Base-by-base conservation (phyloP, 805 yeast genomes). In the Wickerhamiella sergipiensis region DNA sequence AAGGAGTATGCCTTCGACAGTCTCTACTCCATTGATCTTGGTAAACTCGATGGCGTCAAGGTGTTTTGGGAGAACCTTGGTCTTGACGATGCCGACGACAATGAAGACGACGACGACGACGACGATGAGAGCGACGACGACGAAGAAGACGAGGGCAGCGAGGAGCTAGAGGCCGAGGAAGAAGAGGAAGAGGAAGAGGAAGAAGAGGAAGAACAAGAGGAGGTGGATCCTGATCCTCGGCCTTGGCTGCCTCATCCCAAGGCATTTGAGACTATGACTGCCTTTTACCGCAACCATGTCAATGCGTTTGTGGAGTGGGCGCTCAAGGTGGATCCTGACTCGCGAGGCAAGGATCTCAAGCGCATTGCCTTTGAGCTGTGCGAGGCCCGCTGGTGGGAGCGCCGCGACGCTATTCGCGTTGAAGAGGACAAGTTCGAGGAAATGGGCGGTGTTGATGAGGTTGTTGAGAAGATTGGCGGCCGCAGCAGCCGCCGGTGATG, bases 221-320 rank as follows among this genome's bases (percentile, higher is more conserved):
- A 77, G 54, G 80, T 79, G 45, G 85, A 79, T 55, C 77, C 82
- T 58, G 98, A 90, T 66, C 84, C 83, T 45, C 78, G 95, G 64
- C 96, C 98, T 17, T 90, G 95, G 95, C 74, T 90, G 50, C 97
- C 97, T 46, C 97, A 89, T 64, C 98, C 98, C 36, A 88, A 89
- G 62, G 82, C 95, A 6, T 92, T 90, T 61, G 97, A 90, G 69
- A 69, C 78, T 1, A 71, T 90, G 53, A 79, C 95, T 58, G 81
- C 78, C 1, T 90, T 90, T 69, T 90, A 92, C 65, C 70, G 83
- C 21, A 81, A 95, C 61, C 80, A 95, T 1, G 94, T 95, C 52
- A 81, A 90, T 5, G 78, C 79, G 24, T 90, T 90, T 67, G 74
- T 90, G 59, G 87, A 87, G 64, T 90, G 97, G 97, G 86, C 95